Evolutionary conservation across 495 filamentous ascomycete species (phyloP), one percentile per base, ranked within the genome.

Genomic region (Trichocladium antarcticum): DNA sequence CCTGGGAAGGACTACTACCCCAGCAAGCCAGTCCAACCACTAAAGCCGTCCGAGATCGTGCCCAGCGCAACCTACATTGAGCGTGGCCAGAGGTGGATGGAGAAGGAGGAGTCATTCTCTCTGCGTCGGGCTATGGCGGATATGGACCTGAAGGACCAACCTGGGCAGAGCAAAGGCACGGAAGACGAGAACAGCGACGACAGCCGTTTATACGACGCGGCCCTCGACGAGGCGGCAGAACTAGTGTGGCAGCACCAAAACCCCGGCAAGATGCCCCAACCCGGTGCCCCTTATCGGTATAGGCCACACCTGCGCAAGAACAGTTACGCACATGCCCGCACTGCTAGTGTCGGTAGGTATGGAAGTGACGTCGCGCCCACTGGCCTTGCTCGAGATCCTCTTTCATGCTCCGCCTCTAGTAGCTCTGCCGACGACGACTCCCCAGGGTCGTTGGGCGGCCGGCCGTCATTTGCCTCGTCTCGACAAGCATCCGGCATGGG

Each of bases 221-320:
- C 89, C 8, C 81, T 89, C 50, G 76, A 89, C 49, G 89, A 95
- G 62, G 89, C 89, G 1, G 83, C 87, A 3, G 84, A 94, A 57
- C 72, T 94, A 4, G 87, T 95, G 17, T 92, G 80, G 78, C 81
- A 80, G 60, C 88, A 95, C 58, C 78, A 84, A 55, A 78, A 92
- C 55, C 68, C 67, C 5, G 59, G 67, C 29, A 71, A 71, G 49
- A 76, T 80, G 0, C 76, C 74, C 1, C 63, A 76, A 21, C 73
- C 76, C 0, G 74, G 79, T 39, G 78, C 79, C 10, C 76, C 82
- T 19, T 86, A 82, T 56, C 73, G 70, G 19, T 86, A 80, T 66
- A 77, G 69, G 44, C 64, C 74, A 9, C 79, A 83, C 55, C 57
- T 81, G 45, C 68, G 75, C 45, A 81, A 77, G 55, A 75, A 76